Conservation (phyloP, 331 rosid genomes). For the Telfairia occidentalis region DNA sequence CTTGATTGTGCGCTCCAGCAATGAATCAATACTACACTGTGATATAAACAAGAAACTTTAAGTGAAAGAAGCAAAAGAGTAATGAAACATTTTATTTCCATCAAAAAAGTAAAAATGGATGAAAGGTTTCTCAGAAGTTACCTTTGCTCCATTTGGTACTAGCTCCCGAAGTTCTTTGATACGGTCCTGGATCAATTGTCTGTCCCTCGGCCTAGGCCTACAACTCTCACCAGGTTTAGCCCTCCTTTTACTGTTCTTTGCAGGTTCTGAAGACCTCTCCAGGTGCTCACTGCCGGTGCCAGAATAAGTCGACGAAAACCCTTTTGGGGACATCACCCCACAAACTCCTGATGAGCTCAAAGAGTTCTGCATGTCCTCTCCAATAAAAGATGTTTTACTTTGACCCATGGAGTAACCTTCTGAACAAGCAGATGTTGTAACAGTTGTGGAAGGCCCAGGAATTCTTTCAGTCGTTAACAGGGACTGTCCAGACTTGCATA, state of each 20-base stretch:
- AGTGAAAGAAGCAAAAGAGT: constrained; percentile 19
- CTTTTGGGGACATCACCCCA: constrained; percentile 54
- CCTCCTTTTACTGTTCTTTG: constrained; percentile 77
- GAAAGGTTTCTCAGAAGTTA: constrained; percentile 19
- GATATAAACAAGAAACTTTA: constrained; percentile 18
- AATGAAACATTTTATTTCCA: constrained; percentile 17
- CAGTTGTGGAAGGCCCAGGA: constrained; percentile 51
- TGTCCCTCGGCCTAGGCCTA: constrained; percentile 97
- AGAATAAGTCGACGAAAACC: constrained; percentile 63
- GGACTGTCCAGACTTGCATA: constrained; percentile 55
- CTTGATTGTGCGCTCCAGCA: constrained; percentile 86
- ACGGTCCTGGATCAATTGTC: constrained; percentile 96
- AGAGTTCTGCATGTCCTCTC: constrained; percentile 46
- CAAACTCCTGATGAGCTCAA: constrained; percentile 65
- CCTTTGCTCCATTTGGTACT: constrained; percentile 92
- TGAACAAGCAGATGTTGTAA: constrained; percentile 31
- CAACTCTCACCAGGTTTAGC: constrained; percentile 73
- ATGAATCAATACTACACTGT: constrained; percentile 98
- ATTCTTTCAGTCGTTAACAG: constrained; percentile 39
- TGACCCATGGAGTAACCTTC: constrained; percentile 51
- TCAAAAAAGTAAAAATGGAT: constrained; percentile 14
- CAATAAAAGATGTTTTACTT: constrained; percentile 40
- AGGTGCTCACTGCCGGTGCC: constrained; percentile 56
- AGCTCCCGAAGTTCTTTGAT: constrained; percentile 87
- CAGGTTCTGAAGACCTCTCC: constrained; percentile 62